phyloP scores from a whole-genome alignment of 1,284 basidiomycete genomes.

The Vanrija sp. region DNA sequence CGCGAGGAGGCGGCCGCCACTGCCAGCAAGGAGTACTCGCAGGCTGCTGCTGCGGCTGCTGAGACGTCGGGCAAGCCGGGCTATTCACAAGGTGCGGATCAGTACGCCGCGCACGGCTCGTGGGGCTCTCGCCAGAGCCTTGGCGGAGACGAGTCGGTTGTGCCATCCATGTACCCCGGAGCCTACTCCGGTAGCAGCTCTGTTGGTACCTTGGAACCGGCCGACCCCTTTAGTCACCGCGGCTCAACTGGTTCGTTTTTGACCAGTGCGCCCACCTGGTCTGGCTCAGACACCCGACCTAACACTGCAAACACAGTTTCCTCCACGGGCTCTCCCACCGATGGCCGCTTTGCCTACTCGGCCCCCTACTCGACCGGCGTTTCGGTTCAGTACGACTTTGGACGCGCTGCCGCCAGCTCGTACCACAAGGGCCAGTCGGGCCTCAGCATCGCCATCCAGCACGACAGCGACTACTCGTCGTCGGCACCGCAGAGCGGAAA shows the following conservation, averaged over 20 bases:
- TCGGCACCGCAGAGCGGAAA: no score
- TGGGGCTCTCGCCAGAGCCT: no score
- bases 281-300: conserved; percentile 15
- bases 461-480: no score
- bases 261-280: conserved; percentile 11
- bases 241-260: conserved; percentile 12
- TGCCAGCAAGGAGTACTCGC: conserved; percentile 17
- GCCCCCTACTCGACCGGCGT: background rate
- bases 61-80: background rate
- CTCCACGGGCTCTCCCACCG: conserved; percentile 14
- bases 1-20: conserved; percentile 56
- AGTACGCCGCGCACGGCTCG: no score
- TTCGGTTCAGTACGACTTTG: background rate
- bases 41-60: conserved; percentile 6
- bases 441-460: background rate
- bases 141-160: no score
- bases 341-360: conserved; percentile 10
- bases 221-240: conserved; percentile 14
- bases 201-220: background rate
- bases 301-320: conserved; percentile 18
- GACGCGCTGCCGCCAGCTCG: background rate
- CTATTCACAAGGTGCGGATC: no score
- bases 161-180: background rate
- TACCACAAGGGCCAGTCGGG: background rate
- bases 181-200: background rate